Percentiles rank a stretch among this genome's conserved stretches.
Conservation (phyloP, 1,284 basidiomycete genomes). For the Cystobasidium slooffiae region DNA sequence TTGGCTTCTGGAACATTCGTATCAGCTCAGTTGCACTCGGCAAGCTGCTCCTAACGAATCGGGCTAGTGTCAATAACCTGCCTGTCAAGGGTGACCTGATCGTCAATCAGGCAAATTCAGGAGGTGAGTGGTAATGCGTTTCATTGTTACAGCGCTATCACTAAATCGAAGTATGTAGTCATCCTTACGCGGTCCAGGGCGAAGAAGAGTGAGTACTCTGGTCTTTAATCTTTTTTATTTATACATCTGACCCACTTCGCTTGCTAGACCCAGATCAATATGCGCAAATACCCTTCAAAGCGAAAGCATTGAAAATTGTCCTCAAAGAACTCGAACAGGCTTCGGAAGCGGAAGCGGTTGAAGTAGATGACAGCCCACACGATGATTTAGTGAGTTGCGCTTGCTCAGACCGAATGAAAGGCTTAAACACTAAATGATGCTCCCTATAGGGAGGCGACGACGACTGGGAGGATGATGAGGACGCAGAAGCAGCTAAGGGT, state of each 20-base stretch:
- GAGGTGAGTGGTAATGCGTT: conserved; percentile 6
- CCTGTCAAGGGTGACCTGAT: conserved; percentile 92
- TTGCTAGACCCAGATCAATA: conserved; percentile 79
- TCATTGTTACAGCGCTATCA: background rate
- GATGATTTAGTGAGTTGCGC: conserved; percentile 3
- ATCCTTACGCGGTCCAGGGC: conserved; percentile 95
- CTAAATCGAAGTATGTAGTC: conserved; percentile 61
- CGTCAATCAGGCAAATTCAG: conserved; percentile 73
- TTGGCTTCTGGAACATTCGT: conserved; percentile 88
- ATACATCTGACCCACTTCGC: background rate
- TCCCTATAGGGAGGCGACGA: background rate
- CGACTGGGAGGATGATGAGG: conserved; percentile 41
- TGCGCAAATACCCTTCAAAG: conserved; percentile 80
- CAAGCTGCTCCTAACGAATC: conserved; percentile 72
- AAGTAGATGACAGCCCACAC: conserved; percentile 18
- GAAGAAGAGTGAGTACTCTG: conserved; percentile 67
- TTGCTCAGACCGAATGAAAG: too few species aligned
- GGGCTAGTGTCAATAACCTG: conserved; percentile 68
- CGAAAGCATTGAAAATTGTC: conserved; percentile 88
- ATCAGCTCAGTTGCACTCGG: conserved; percentile 82
- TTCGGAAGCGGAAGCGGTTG: conserved; percentile 12
- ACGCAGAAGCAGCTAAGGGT: conserved; percentile 28
- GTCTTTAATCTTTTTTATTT: background rate
- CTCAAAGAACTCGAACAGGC: conserved; percentile 72
- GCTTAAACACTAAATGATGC: background rate